These are phyloP conservation scores for Phaeodactylum tricornutum DNA, from an alignment of 108 stramenopile species.

Conservation along the genomic window DNA sequence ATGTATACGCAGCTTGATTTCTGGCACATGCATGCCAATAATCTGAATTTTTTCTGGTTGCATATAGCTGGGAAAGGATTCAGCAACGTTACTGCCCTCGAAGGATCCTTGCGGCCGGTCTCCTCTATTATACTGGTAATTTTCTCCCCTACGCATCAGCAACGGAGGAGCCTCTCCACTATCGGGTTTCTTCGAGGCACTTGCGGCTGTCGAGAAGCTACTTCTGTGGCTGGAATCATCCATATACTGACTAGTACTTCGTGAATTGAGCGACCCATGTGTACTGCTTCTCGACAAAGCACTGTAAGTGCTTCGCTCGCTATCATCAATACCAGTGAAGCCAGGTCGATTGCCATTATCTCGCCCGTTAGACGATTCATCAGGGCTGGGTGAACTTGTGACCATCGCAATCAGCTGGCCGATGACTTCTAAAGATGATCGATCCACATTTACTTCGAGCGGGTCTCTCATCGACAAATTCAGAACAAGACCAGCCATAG, in stretches of 20 bases:
- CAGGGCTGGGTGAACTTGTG: background rate
- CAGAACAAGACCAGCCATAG: conserved; percentile 61
- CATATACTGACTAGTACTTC: background rate
- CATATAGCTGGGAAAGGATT: conserved; percentile 45
- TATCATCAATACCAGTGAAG: background rate
- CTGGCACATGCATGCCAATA: conserved; percentile 36
- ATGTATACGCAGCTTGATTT: conserved; percentile 47
- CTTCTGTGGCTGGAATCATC: background rate
- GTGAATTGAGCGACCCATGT: background rate
- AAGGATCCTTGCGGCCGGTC: background rate
- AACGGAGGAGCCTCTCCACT: background rate
- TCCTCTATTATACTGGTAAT: background rate
- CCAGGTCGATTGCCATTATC: background rate
- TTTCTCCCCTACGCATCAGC: background rate
- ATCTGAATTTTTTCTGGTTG: conserved; percentile 67
- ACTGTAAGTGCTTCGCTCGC: background rate
- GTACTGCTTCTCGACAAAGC: no score
- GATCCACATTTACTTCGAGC: conserved; percentile 63
- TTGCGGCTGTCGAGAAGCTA: background rate
- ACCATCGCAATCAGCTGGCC: conserved; percentile 36
- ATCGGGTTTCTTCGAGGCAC: background rate
- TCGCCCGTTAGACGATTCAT: background rate
- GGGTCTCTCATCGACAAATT: conserved; percentile 48
- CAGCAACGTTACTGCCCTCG: background rate
- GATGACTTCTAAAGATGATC: conserved; percentile 36